Base-by-base conservation (phyloP, 495 filamentous ascomycete genomes). In the Endocarpon pusillum region DNA sequence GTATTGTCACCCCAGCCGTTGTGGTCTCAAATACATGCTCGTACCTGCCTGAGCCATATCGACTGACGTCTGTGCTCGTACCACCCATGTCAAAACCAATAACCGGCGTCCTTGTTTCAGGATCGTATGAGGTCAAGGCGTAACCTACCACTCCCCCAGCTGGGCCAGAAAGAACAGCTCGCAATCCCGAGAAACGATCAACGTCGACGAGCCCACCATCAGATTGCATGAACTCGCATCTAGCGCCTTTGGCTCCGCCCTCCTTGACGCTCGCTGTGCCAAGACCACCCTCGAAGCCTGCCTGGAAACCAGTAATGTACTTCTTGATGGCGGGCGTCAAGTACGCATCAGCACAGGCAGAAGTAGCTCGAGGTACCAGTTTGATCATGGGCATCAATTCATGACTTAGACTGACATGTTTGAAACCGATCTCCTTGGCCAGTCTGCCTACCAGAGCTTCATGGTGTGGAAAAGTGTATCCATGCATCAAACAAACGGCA, bases 51-150 rank as follows among this genome's bases (percentile, higher is more conserved):
- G 39, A 50, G 17, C 82, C 87, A 44, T 85, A 89, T 21, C 87
- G 57, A 27, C 78, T 84, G 11, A 93, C 86, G 53, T 94, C 86
- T 3, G 86, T 93, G 35, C 75, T 82, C 1, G 87, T 94, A 19
- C 86, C 86, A 18, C 74, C 73, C 86, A 94, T 94, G 47, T 94
- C 87, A 46, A 94, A 93, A 0, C 87, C 87, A 46, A 94, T 89
- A 10, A 93, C 71, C 2, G 86, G 84, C 9, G 70, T 82, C 45
- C 71, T 79, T 0, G 78, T 83, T 32, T 76, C 59, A 1, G 74
- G 63, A 47, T 92, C 82, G 47, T 85, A 92, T 2, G 74, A 79
- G 1, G 86, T 94, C 28, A 82, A 66, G 16, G 86, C 84, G 53
- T 93, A 93, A 3, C 85, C 85, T 3, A 93, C 86, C 1, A 81